A percentile compares a stretch with the other conserved stretches of the same genome.
Evolutionary conservation across 1,284 basidiomycete genomes (phyloP).

Genomic region (Pyrrhoderma noxium): DNA sequence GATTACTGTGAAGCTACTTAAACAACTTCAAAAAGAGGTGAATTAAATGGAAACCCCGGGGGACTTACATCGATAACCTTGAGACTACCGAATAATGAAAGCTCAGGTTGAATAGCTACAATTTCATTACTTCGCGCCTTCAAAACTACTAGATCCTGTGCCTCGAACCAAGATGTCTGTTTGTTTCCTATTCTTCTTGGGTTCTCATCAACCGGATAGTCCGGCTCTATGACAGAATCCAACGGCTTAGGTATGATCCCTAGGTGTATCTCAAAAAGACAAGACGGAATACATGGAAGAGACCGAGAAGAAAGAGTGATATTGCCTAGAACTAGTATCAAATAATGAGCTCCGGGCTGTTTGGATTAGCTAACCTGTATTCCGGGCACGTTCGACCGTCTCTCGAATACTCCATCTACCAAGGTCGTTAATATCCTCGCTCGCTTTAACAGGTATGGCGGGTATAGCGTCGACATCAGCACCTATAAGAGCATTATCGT

Average conservation of each 20-base stretch:
- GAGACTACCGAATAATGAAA: conserved; percentile 72
- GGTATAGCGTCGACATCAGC: conserved; percentile 43
- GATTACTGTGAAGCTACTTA: conserved; percentile 65
- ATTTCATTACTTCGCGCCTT: conserved; percentile 77
- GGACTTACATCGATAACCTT: conserved; percentile 63
- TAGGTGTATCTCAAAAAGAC: conserved; percentile 72
- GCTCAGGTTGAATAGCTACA: conserved; percentile 66
- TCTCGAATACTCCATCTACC: conserved; percentile 66
- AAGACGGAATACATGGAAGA: conserved; percentile 63
- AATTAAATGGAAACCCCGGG: conserved; percentile 6
- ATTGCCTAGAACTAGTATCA: conserved; percentile 33
- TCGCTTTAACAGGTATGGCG: conserved; percentile 24
- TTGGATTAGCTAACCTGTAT: conserved; percentile 49
- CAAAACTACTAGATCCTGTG: conserved; percentile 63
- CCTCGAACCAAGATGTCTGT: conserved; percentile 67
- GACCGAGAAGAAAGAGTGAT: conserved; percentile 67
- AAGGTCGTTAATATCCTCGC: conserved; percentile 48
- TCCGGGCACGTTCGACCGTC: conserved; percentile 67
- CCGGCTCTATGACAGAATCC: conserved; percentile 52
- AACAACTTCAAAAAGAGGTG: not conserved
- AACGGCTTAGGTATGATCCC: conserved; percentile 60
- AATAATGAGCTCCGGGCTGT: not conserved
- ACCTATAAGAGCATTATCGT: conserved; percentile 27
- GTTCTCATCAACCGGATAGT: conserved; percentile 37
- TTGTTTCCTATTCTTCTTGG: conserved; percentile 29